Conservation (phyloP, 2,329 filamentous ascomycete genomes). For the Fusarium gaditjirri region DNA sequence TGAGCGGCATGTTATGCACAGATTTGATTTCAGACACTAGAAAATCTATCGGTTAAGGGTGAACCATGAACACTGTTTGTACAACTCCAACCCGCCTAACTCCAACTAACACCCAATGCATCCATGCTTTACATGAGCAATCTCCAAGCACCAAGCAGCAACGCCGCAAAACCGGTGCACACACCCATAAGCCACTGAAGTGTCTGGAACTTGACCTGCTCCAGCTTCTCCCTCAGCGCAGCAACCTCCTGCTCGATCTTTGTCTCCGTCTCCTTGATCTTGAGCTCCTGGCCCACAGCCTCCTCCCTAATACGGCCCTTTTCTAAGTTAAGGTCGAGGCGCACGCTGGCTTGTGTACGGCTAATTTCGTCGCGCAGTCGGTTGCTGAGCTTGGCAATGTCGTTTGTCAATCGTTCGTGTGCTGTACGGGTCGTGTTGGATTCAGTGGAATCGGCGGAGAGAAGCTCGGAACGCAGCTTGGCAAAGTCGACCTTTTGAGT, state of each 20-base stretch:
- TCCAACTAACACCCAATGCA: background rate
- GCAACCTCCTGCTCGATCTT: conserved; percentile 98
- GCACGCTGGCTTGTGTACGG: conserved; percentile 90
- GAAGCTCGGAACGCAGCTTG: conserved; percentile 92
- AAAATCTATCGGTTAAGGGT: conserved; percentile 40
- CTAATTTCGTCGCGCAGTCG: conserved; percentile 93
- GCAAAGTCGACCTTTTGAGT: conserved; percentile 97
- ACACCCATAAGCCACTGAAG: conserved; percentile 98
- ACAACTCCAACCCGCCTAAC: background rate
- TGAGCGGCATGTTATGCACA: background rate
- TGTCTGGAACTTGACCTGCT: conserved; percentile 98
- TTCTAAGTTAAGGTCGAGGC: conserved; percentile 93
- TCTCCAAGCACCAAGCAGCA: conserved; percentile 76
- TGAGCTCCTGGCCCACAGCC: conserved; percentile 94
- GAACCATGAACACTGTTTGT: conserved; percentile 24
- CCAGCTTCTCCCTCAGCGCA: conserved; percentile 87
- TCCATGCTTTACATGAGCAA: conserved; percentile 66
- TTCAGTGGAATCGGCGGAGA: conserved; percentile 92
- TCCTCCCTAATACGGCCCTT: conserved; percentile 97
- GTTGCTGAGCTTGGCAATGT: conserved; percentile 92
- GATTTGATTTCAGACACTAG: conserved; percentile 26
- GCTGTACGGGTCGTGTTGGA: conserved; percentile 86
- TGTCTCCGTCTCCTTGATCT: conserved; percentile 98
- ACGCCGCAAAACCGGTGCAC: conserved; percentile 72
- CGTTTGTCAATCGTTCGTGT: conserved; percentile 92